phyloP scores from a whole-genome alignment of 2,329 filamentous ascomycete species.

The Colletotrichum karsti region DNA sequence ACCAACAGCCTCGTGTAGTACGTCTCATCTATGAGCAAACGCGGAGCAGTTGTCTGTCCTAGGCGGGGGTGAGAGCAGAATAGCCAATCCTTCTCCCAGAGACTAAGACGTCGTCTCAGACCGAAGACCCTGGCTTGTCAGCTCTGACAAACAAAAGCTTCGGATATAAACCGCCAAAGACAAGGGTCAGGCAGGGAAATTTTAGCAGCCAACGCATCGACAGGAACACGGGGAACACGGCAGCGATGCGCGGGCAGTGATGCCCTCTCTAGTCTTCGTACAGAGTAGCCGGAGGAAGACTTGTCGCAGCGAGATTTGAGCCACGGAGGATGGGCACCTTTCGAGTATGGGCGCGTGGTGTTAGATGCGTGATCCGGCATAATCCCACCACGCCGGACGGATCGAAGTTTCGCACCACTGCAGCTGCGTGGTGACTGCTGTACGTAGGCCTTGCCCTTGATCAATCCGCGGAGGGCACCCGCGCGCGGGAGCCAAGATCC shows the following conservation, averaged over 20 bases:
- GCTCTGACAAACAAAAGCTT: slow-evolving; percentile 10
- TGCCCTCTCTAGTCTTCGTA: no score
- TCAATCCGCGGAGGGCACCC: slow-evolving; percentile 15
- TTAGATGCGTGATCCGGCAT: not conserved
- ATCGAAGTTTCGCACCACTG: slow-evolving; percentile 16
- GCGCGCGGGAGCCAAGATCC: slow-evolving; percentile 11
- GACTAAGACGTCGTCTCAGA: not conserved
- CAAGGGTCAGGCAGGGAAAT: not conserved
- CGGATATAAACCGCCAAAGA: not conserved
- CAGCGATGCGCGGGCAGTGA: not conserved
- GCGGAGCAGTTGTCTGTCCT: not conserved
- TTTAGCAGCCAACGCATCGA: not conserved
- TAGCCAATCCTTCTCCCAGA: not conserved
- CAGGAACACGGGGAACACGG: not conserved
- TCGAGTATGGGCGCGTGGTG: slow-evolving; percentile 10
- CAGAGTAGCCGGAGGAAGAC: not conserved
- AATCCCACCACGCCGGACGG: slow-evolving; percentile 1
- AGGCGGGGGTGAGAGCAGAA: not conserved
- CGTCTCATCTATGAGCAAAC: not conserved
- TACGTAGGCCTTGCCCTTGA: not conserved
- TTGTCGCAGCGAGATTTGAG: slow-evolving; percentile 4
- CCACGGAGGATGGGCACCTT: slow-evolving; percentile 15
- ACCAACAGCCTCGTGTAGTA: not conserved
- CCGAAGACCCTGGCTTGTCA: not conserved
- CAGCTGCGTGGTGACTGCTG: slow-evolving; percentile 13